A percentile compares a stretch with the other conserved stretches of the same genome.
Conservation (phyloP, 78 protist genomes). For the Protostelium mycophagum region DNA sequence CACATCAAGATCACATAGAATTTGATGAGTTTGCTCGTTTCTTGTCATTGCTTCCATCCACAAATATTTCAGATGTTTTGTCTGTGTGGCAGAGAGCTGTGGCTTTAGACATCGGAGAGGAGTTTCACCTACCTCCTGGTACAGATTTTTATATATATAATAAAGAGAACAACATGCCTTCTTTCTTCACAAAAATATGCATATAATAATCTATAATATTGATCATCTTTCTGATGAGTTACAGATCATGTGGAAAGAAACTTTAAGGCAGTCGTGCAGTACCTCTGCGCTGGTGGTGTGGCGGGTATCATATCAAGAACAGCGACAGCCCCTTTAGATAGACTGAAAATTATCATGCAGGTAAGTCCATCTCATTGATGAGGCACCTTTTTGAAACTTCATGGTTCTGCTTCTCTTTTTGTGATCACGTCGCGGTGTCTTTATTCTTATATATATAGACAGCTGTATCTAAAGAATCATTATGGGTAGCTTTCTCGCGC, state of each 20-base stretch:
- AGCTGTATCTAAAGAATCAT: background rate
- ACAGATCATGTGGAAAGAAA: background rate
- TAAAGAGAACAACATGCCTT: no score
- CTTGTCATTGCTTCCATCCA: background rate
- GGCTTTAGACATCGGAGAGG: background rate
- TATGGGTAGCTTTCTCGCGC: background rate
- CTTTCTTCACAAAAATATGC: no score
- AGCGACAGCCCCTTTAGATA: background rate
- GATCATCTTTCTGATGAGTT: background rate
- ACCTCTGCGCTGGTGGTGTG: background rate
- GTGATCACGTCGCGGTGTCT: background rate
- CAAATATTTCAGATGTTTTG: background rate
- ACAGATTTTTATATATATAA: no score
- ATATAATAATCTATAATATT: no score
- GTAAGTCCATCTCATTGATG: background rate
- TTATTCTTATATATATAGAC: background rate
- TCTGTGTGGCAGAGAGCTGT: background rate
- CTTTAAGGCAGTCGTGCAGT: background rate
- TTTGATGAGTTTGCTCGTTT: background rate
- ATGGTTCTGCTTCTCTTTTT: no score
- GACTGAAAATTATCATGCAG: background rate
- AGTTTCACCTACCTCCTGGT: background rate
- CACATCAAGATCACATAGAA: background rate
- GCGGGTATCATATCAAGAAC: background rate
- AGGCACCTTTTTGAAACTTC: no score